Percentiles rank a stretch among this genome's conserved stretches.
These are phyloP conservation scores for Daldinia eschscholtzii DNA, from an alignment of 2,329 filamentous ascomycete genomes.

Conservation along the genomic window DNA sequence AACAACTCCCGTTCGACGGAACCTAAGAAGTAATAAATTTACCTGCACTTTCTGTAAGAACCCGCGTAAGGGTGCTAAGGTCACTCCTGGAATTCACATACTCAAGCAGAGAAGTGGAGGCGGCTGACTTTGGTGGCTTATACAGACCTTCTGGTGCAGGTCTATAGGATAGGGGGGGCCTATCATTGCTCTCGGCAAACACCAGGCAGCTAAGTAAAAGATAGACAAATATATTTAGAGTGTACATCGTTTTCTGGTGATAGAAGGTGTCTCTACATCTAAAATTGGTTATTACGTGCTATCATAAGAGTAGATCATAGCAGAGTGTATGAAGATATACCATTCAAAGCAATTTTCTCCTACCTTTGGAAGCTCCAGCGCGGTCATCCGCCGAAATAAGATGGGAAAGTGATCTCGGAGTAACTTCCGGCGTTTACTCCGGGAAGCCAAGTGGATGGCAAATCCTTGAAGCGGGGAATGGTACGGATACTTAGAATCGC, in stretches of 20 bases:
- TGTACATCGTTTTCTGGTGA: background rate
- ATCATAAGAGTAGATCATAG: background rate
- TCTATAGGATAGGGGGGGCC: slow-evolving; percentile 1
- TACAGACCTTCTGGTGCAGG: background rate
- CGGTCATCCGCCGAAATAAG: background rate
- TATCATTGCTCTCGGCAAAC: background rate
- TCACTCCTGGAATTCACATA: background rate
- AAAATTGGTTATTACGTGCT: background rate
- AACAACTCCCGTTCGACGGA: background rate
- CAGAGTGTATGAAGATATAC: background rate
- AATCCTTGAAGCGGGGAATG: background rate
- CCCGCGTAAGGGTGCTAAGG: background rate
- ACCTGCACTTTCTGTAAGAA: background rate
- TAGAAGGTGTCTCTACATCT: background rate
- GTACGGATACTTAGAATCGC: background rate
- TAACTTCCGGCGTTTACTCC: background rate
- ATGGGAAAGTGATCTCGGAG: background rate
- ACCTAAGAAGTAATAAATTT: background rate
- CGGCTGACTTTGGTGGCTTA: background rate
- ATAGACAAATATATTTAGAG: background rate
- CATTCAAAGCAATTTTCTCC: background rate
- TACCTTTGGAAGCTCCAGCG: background rate
- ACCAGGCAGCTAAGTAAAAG: background rate
- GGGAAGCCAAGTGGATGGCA: background rate
- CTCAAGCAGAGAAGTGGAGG: background rate